Percentiles rank a stretch among this genome's conserved stretches.
These are phyloP conservation scores for Fagopyrum tataricum DNA, from an alignment of 148 eudicot species.

Conservation along the genomic window DNA sequence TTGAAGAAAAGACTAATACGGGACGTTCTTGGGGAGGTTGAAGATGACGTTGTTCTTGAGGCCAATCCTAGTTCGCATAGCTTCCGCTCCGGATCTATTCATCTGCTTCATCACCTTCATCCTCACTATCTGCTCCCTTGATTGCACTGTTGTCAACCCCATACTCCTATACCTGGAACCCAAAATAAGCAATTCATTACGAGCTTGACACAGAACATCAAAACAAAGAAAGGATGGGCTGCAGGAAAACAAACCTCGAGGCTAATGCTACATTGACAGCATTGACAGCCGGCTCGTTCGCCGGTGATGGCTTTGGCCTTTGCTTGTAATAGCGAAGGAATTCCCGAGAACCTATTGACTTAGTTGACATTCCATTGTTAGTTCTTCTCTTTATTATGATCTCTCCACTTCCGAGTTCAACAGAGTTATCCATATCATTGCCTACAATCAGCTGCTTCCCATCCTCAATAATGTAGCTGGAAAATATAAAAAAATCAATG, in stretches of 20 bases:
- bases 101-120: slow-evolving; percentile 93
- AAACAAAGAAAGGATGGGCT: neutral
- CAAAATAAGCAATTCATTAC: neutral
- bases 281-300: slow-evolving; percentile 40
- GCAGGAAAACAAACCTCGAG: slow-evolving; percentile 49
- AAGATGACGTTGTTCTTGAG: slow-evolving; percentile 89
- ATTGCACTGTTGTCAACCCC: slow-evolving; percentile 87
- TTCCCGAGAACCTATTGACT: slow-evolving; percentile 81
- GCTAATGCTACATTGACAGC: slow-evolving; percentile 59
- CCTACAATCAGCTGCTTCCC: slow-evolving; percentile 72
- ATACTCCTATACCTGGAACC: slow-evolving; percentile 70
- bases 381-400: slow-evolving; percentile 61
- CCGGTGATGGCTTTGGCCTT: slow-evolving; percentile 76
- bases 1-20: slow-evolving; percentile 36
- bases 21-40: slow-evolving; percentile 78
- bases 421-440: slow-evolving; percentile 30
- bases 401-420: slow-evolving; percentile 82
- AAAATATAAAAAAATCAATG: slow-evolving; percentile 9
- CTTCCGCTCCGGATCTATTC: slow-evolving; percentile 59
- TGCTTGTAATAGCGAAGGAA: slow-evolving; percentile 87
- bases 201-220: neutral
- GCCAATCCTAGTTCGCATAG: slow-evolving; percentile 75
- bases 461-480: slow-evolving; percentile 61
- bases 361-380: slow-evolving; percentile 37
- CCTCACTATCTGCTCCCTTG: slow-evolving; percentile 61